Conservation (phyloP, 441 rosid genomes). For the Brassica balearica region DNA sequence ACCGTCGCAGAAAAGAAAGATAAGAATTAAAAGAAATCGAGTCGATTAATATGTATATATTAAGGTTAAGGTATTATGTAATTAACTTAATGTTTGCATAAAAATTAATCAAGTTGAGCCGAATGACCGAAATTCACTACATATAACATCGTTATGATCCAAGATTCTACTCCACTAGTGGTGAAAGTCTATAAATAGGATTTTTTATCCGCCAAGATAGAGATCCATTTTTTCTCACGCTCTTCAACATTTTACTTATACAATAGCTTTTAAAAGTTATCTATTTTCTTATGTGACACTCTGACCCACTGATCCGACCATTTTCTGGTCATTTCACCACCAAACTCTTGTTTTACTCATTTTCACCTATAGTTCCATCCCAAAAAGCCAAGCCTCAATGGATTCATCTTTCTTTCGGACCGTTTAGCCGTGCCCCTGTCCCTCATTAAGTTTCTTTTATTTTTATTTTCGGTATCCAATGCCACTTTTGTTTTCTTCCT, state of each 20-base stretch:
- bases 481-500: neutral
- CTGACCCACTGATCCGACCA: neutral
- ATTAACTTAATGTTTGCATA: too few species aligned
- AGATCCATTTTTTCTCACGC: neutral
- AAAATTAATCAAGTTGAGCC: neutral
- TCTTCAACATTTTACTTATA: neutral
- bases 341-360: neutral
- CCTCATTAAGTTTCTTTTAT: neutral
- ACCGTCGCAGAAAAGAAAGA: too few species aligned
- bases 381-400: neutral
- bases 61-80: too few species aligned
- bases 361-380: neutral
- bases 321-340: neutral
- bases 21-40: too few species aligned
- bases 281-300: neutral
- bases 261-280: neutral
- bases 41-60: too few species aligned
- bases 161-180: neutral
- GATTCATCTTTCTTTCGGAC: neutral
- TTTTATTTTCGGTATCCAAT: neutral
- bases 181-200: neutral
- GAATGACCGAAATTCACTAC: neutral
- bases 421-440: neutral
- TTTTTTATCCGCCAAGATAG: neutral
- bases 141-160: neutral